These are phyloP conservation scores for Rosa persica DNA, from an alignment of 306 rosid genomes.

Conservation along the genomic window DNA sequence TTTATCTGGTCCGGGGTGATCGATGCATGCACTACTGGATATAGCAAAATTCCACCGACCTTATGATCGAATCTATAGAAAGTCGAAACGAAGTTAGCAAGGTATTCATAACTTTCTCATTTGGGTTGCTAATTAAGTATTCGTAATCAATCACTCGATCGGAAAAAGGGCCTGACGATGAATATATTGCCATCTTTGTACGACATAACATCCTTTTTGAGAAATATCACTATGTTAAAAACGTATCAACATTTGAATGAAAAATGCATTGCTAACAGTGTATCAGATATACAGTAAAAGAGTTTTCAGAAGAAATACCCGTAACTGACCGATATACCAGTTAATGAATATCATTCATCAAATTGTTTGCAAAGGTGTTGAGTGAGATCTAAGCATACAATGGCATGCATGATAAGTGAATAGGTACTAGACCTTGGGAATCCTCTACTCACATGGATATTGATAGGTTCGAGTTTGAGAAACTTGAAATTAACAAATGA, in stretches of 20 bases:
- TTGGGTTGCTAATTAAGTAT: too few relatives aligned
- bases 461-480: slow-evolving; percentile 22
- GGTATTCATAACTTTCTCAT: too few relatives aligned
- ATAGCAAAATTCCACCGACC: background rate
- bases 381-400: slow-evolving; percentile 18
- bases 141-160: too few relatives aligned
- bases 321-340: background rate
- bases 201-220: too few relatives aligned
- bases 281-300: background rate
- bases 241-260: too few relatives aligned
- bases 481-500: background rate
- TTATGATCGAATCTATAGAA: background rate
- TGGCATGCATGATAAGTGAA: slow-evolving; percentile 11
- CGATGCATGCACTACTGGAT: background rate
- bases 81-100: background rate
- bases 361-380: slow-evolving; percentile 2
- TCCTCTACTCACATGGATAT: slow-evolving; percentile 31
- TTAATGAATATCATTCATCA: background rate
- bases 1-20: background rate
- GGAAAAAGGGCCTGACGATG: too few relatives aligned
- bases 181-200: too few relatives aligned
- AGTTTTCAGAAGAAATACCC: background rate
- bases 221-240: too few relatives aligned
- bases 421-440: slow-evolving; percentile 27
- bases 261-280: too few relatives aligned